Conservation (phyloP, 805 yeast genomes). For the Wickerhamiella spandovensis region DNA sequence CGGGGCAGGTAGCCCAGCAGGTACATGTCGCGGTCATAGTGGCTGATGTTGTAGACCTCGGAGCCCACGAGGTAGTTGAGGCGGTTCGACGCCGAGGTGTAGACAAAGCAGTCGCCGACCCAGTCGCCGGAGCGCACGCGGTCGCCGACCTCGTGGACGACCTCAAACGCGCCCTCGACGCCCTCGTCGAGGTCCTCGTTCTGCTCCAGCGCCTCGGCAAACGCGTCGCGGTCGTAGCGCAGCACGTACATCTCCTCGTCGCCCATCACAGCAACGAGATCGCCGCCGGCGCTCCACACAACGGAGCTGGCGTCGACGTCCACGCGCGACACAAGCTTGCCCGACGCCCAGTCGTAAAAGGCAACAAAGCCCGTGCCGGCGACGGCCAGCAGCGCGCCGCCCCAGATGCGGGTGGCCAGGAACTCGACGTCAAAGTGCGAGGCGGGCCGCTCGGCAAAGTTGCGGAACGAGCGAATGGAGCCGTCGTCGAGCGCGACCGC, state of each 20-base stretch:
- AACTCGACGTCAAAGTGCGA: slow-evolving; percentile 47
- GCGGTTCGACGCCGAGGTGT: slow-evolving; percentile 76
- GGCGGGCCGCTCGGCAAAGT: slow-evolving; percentile 65
- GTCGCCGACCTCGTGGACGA: slow-evolving; percentile 70
- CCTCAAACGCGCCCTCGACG: slow-evolving; percentile 74
- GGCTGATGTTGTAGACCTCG: slow-evolving; percentile 79
- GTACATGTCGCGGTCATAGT: slow-evolving; percentile 78
- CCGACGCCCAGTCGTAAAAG: slow-evolving; percentile 90
- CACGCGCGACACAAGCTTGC: slow-evolving; percentile 70
- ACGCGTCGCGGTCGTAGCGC: slow-evolving; percentile 54
- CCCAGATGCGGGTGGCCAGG: slow-evolving; percentile 64
- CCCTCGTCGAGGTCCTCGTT: slow-evolving; percentile 67
- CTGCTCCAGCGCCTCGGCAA: slow-evolving; percentile 48
- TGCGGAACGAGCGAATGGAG: slow-evolving; percentile 58
- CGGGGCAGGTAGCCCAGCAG: slow-evolving; percentile 80
- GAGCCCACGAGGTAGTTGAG: slow-evolving; percentile 93
- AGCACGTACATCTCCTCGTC: slow-evolving; percentile 66
- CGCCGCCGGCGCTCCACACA: slow-evolving; percentile 90
- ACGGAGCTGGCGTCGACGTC: slow-evolving; percentile 68
- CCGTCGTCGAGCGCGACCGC: slow-evolving; percentile 66
- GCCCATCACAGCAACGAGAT: slow-evolving; percentile 62
- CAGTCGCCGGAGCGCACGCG: slow-evolving; percentile 78
- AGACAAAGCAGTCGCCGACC: slow-evolving; percentile 94
- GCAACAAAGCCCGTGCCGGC: slow-evolving; percentile 66
- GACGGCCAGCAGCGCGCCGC: slow-evolving; percentile 82